A percentile compares a stretch with the other conserved stretches of the same genome.
Evolutionary conservation across 257 asterid genomes (phyloP).

Genomic region (Dorcoceras hygrometricum): DNA sequence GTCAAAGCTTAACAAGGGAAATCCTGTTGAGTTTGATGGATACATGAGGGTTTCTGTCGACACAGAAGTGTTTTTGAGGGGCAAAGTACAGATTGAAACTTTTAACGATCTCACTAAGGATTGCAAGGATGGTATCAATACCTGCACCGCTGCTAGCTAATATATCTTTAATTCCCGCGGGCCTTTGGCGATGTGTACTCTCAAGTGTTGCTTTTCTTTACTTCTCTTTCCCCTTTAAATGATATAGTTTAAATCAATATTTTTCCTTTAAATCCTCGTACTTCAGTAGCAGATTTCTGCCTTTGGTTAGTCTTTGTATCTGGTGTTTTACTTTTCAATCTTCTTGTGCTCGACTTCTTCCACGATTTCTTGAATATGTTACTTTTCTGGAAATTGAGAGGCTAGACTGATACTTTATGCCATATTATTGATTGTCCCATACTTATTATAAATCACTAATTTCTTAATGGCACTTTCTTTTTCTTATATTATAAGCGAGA

Average conservation of each 20-base stretch:
- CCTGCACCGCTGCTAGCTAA: constrained; percentile 47
- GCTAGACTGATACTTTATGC: background rate
- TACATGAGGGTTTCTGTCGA: constrained; percentile 67
- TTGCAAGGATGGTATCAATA: constrained; percentile 66
- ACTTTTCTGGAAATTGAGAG: background rate
- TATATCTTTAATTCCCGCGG: background rate
- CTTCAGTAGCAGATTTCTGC: constrained; percentile 17
- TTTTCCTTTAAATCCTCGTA: constrained; percentile 16
- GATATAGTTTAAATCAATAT: constrained; percentile 23
- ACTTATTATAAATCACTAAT: background rate
- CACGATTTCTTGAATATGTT: background rate
- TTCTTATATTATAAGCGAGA: constrained; percentile 6
- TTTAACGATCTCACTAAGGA: constrained; percentile 59
- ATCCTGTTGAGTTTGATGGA: constrained; percentile 61
- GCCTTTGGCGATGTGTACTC: constrained; percentile 22
- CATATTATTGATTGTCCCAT: background rate
- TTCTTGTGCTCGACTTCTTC: constrained; percentile 11
- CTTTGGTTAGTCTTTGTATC: constrained; percentile 15
- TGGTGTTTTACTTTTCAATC: constrained; percentile 10
- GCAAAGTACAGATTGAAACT: constrained; percentile 56
- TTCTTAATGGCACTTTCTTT: constrained; percentile 1
- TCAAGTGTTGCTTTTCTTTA: constrained; percentile 18
- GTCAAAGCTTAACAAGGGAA: constrained; percentile 53
- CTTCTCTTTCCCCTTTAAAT: background rate
- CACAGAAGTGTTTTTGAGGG: constrained; percentile 64